Base-by-base conservation (phyloP, 495 filamentous ascomycete genomes). In the Xylaria cubensis region DNA sequence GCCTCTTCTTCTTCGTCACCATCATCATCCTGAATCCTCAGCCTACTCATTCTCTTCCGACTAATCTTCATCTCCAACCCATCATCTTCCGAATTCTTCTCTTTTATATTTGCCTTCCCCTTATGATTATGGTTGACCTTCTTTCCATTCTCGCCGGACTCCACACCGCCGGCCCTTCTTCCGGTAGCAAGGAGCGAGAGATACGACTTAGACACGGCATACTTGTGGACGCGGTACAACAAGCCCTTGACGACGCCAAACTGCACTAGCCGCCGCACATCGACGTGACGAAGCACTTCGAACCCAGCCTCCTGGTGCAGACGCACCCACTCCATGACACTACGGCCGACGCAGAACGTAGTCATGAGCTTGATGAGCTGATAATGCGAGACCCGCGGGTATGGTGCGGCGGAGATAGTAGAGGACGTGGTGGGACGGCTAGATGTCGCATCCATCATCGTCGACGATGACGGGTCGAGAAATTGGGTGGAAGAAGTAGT, bases 221-320 rank as follows among this genome's bases (percentile, higher is more conserved):
- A 96, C 78, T 94, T 94, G 82, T 98, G 95, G 42, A 97, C 92
- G 21, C 96, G 89, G 80, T 97, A 97, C n/a, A 99, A 76, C 73
- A 97, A 92, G 4, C 95, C 94, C 80, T 98, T 97, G 75, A 98
- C 96, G 19, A 98, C 88, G 59, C 97, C 96, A 80, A 98, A 98
- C 44, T 95, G 95, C 70, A 99, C 92, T 70, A 99, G 92, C 36
- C 97, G 90, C 1, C 96, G 88, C 58, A 97, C 89, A 81, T 99
- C 96, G 72, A 99, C 88, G 74, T 90, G 87, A 15, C 85, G 81
- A 6, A 97, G 85, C 32, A 90, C 82, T 70, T 87, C 83, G 59
- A 88, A 82, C 9, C 85, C 86, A 32, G 78, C 76, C 34, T 88
- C 86, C 69, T 85, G 86, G 82, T 96, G 91, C 50, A 90, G 86